Percentiles rank a stretch among this genome's conserved stretches.
These are phyloP conservation scores for Colletotrichum sp. DNA, from an alignment of 2,329 filamentous ascomycete species.

Conservation along the genomic window DNA sequence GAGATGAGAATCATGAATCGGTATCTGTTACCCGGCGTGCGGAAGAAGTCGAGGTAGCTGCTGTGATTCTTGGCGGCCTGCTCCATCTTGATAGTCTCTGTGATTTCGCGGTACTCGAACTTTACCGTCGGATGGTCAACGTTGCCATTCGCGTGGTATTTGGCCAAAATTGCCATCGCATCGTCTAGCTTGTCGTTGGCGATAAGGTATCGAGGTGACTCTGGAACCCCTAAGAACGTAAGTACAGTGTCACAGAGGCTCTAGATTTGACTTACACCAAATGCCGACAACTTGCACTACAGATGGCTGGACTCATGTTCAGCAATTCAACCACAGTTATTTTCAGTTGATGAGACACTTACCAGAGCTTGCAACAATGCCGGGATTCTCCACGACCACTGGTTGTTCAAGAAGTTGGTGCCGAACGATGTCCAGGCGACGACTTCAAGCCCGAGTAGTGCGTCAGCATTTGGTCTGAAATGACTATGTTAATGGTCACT, in stretches of 20 bases:
- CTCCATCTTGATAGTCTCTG: constrained; percentile 60
- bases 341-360: neutral
- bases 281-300: constrained; percentile 56
- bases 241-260: neutral
- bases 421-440: constrained; percentile 57
- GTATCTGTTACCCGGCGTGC: constrained; percentile 62
- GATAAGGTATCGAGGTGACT: constrained; percentile 48
- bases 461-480: constrained; percentile 32
- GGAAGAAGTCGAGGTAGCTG: constrained; percentile 59
- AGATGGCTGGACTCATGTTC: constrained; percentile 37
- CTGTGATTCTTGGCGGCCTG: constrained; percentile 49
- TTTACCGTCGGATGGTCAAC: constrained; percentile 55
- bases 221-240: constrained; percentile 37
- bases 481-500: constrained; percentile 45
- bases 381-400: constrained; percentile 59
- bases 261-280: constrained; percentile 34
- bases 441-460: constrained; percentile 23
- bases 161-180: constrained; percentile 39
- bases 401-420: constrained; percentile 47
- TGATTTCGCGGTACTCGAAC: constrained; percentile 65
- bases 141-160: constrained; percentile 36
- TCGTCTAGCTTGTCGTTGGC: constrained; percentile 41
- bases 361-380: constrained; percentile 50
- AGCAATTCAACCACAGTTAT: neutral
- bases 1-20: constrained; percentile 57